Conservation (phyloP, 345 rosid genomes). For the Pistacia vera region DNA sequence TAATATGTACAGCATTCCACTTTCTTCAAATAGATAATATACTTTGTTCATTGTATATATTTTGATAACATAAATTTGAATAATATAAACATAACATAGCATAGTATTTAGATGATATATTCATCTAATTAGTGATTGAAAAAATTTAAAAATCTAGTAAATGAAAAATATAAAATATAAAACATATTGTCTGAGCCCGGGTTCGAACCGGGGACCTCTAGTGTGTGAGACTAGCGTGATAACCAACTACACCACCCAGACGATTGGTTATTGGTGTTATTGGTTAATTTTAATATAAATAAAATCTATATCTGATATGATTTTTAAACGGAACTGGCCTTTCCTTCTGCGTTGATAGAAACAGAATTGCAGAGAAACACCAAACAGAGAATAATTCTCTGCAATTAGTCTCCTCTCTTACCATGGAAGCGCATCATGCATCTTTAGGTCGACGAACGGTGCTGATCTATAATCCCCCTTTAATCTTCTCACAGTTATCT, state of each 20-base stretch:
- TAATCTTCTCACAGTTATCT: neutral
- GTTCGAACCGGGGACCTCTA: constrained; percentile 75
- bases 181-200: constrained; percentile 56
- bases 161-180: neutral
- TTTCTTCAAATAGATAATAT: no score
- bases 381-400: constrained; percentile 3
- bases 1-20: neutral
- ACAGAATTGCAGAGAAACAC: constrained; percentile 15
- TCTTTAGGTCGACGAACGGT: constrained; percentile 97
- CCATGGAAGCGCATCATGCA: constrained; percentile 80
- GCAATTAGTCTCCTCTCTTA: constrained; percentile 12
- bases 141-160: neutral
- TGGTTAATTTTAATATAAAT: no score
- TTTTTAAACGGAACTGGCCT: neutral
- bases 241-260: constrained; percentile 61
- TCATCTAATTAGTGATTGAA: no score
- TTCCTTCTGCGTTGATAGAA: neutral
- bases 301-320: fast-evolving
- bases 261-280: no score
- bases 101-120: no score
- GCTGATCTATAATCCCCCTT: constrained; percentile 7
- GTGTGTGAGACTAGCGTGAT: constrained; percentile 87
- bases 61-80: no score
- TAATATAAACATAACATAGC: no score
- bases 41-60: neutral